Evolutionary conservation across 805 yeast species (phyloP).

Genomic region (Candida corydali): DNA sequence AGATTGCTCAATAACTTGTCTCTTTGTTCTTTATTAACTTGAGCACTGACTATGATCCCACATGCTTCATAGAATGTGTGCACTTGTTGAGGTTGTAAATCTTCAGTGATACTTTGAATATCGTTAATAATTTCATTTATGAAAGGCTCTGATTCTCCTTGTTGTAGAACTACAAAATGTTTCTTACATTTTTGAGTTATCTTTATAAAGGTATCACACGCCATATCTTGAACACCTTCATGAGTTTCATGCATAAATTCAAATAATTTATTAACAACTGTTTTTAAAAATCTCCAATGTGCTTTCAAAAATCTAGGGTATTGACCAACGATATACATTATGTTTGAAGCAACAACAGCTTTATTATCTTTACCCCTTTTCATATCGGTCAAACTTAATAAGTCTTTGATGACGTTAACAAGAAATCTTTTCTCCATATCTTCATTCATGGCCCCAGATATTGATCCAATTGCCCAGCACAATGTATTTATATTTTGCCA

Average conservation of each 20-base stretch:
- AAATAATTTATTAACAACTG: slow-evolving; percentile 91
- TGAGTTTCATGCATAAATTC: slow-evolving; percentile 99
- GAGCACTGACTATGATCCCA: slow-evolving; percentile 89
- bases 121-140: slow-evolving; percentile 83
- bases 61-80: slow-evolving; percentile 98
- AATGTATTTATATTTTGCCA: slow-evolving; percentile 97
- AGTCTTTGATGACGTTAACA: slow-evolving; percentile 88
- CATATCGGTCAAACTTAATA: slow-evolving; percentile 88
- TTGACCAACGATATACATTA: slow-evolving; percentile 99
- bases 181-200: slow-evolving; percentile 93
- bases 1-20: slow-evolving; percentile 70
- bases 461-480: slow-evolving; percentile 99
- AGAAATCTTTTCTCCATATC: slow-evolving; percentile 93
- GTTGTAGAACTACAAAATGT: slow-evolving; percentile 87
- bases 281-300: slow-evolving; percentile 95
- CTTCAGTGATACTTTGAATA: slow-evolving; percentile 83
- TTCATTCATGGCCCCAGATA: slow-evolving; percentile 97
- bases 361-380: slow-evolving; percentile 97
- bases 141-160: slow-evolving; percentile 83
- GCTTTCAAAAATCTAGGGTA: slow-evolving; percentile 96
- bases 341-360: slow-evolving; percentile 99
- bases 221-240: slow-evolving; percentile 99
- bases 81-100: slow-evolving; percentile 93
- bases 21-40: slow-evolving; percentile 62
- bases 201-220: slow-evolving; percentile 97